Evolutionary conservation across 257 asterid genomes (phyloP).

Genomic region (Jaltomata sinuosa): DNA sequence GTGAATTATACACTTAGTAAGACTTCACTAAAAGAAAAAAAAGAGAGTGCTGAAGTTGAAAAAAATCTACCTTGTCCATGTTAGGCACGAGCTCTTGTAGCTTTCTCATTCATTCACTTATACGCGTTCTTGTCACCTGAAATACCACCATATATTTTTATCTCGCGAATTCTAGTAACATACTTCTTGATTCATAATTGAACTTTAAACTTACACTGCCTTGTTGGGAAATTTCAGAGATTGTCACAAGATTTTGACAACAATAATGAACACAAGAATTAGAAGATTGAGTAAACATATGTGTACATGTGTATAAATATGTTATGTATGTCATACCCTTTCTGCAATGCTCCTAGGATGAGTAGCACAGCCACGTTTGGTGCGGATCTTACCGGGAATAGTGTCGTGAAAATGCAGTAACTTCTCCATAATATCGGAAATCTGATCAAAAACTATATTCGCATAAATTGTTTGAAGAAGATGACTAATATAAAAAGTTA

Average conservation of each 20-base stretch:
- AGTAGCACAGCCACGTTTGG: conserved; percentile 94
- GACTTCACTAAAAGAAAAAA: background rate
- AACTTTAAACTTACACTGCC: background rate
- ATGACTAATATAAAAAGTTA: no score
- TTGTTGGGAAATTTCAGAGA: background rate
- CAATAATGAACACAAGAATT: background rate
- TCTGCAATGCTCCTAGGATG: conserved; percentile 97
- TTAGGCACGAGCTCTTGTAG: conserved; percentile 91
- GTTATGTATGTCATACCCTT: conserved; percentile 39
- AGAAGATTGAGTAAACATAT: conserved; percentile 21
- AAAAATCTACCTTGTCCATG: conserved; percentile 66
- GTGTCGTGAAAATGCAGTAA: conserved; percentile 55
- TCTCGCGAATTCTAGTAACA: background rate
- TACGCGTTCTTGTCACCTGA: conserved; percentile 79
- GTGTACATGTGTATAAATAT: background rate
- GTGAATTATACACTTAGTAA: background rate
- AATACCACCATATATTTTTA: background rate
- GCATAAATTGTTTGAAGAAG: no score
- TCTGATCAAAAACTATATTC: no score
- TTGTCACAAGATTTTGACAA: background rate
- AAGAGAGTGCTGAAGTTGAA: conserved; percentile 21
- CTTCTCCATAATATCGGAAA: conserved; percentile 56
- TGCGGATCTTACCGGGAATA: conserved; percentile 74
- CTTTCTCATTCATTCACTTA: conserved; percentile 89
- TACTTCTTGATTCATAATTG: background rate